These are phyloP conservation scores for Melastoma candidum DNA, from an alignment of 441 rosid species.

Conservation along the genomic window DNA sequence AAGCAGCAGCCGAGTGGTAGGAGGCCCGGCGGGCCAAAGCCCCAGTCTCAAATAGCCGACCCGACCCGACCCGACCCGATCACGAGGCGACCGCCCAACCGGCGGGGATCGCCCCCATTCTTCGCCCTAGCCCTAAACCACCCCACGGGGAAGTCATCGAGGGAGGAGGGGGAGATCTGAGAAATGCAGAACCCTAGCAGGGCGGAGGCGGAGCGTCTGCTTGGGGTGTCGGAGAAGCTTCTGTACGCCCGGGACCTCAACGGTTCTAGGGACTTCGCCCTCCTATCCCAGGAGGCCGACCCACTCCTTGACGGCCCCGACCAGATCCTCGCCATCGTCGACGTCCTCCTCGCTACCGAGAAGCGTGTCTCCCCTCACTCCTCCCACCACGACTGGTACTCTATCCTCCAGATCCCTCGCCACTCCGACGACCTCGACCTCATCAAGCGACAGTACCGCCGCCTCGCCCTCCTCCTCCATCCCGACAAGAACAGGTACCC, in stretches of 20 bases:
- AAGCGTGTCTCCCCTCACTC: conserved; percentile 50
- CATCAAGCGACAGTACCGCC: conserved; percentile 72
- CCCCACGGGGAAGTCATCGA: not conserved
- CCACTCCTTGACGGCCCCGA: conserved; percentile 85
- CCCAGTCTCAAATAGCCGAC: too few species aligned
- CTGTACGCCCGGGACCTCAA: conserved; percentile 52
- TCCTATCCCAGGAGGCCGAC: conserved; percentile 71
- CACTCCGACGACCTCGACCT: conserved; percentile 46
- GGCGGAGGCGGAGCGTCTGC: conserved; percentile 71
- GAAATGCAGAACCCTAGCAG: conserved; percentile 44
- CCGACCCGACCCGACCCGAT: too few species aligned
- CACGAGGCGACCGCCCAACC: too few species aligned
- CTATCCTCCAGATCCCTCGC: conserved; percentile 60
- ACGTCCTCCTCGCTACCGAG: conserved; percentile 57
- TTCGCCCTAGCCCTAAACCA: conserved; percentile 1
- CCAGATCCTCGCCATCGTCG: conserved; percentile 78
- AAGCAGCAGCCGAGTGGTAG: too few species aligned
- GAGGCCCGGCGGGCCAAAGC: too few species aligned
- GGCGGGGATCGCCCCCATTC: too few species aligned
- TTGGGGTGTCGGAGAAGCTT: conserved; percentile 82
- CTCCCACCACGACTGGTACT: conserved; percentile 76
- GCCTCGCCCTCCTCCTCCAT: conserved; percentile 78
- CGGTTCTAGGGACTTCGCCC: conserved; percentile 71
- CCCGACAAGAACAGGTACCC: conserved; percentile 81
- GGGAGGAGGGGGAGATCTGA: not conserved